Conservation (phyloP, 75 land plant species). For the Pinus taeda region DNA sequence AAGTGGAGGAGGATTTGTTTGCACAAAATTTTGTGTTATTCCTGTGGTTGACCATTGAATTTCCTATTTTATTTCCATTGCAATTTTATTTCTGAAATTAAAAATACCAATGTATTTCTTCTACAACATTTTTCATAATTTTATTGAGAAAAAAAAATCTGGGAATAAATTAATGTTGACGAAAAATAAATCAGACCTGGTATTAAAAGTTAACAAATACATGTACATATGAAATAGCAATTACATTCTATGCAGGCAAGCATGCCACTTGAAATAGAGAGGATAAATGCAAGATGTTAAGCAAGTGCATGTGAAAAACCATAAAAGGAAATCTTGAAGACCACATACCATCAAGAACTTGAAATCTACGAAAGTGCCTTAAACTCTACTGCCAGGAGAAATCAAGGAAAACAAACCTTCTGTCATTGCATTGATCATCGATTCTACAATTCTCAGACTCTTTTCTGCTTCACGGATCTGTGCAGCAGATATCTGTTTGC, state of each 20-base stretch:
- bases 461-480: slow-evolving; percentile 98
- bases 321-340: neutral
- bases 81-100: too few species aligned
- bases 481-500: slow-evolving; percentile 79
- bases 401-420: slow-evolving; percentile 44
- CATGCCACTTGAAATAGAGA: neutral
- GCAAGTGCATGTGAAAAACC: neutral
- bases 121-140: too few species aligned
- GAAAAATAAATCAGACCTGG: too few species aligned
- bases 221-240: neutral
- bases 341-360: neutral
- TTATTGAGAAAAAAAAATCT: too few species aligned
- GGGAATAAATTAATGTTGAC: too few species aligned
- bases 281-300: neutral
- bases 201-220: too few species aligned
- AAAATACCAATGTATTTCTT: too few species aligned
- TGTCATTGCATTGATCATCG: slow-evolving; percentile 96
- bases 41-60: too few species aligned
- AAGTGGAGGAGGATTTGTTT: too few species aligned
- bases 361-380: neutral
- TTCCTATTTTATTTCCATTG: too few species aligned
- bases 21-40: too few species aligned
- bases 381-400: neutral
- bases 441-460: slow-evolving; percentile 85
- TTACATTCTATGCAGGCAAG: neutral